phyloP scores from a whole-genome alignment of 164 flowering plant genomes.

The Berberis vulgaris region DNA sequence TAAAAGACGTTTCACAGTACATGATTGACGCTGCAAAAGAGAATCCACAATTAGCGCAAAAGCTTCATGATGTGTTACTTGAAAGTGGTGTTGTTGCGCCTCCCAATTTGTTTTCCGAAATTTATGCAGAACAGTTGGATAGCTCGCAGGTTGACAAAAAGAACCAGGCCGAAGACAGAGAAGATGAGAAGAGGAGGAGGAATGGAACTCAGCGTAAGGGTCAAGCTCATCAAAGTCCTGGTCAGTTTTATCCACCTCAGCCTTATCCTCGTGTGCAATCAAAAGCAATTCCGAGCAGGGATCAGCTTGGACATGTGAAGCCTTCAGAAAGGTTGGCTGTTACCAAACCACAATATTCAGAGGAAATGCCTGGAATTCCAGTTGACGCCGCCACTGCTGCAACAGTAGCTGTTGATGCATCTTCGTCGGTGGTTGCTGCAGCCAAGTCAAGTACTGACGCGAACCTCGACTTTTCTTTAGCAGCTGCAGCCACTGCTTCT shows the following conservation, averaged over 20 bases:
- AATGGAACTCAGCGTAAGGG: conserved; percentile 21
- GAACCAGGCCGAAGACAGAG: conserved; percentile 28
- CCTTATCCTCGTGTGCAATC: conserved; percentile 35
- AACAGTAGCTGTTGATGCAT: conserved; percentile 86
- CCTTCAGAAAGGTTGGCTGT: conserved; percentile 29
- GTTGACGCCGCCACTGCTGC: conserved; percentile 88
- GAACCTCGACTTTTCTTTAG: too few relatives aligned
- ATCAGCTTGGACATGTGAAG: conserved; percentile 25
- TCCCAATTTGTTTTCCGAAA: conserved; percentile 65
- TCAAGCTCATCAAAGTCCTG: conserved; percentile 23
- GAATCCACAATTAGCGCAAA: conserved; percentile 91
- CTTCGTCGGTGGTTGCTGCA: conserved; percentile 87
- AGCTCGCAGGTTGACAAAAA: conserved; percentile 23
- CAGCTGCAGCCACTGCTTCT: conserved; percentile 59
- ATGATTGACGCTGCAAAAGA: conserved; percentile 98
- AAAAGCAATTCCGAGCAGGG: conserved; percentile 20
- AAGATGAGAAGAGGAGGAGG: conserved; percentile 16
- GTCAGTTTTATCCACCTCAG: conserved; percentile 46
- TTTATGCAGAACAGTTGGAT: conserved; percentile 32
- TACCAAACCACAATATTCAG: conserved; percentile 14
- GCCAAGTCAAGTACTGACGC: conserved; percentile 34
- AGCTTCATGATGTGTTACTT: conserved; percentile 86
- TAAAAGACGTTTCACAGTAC: conserved; percentile 90
- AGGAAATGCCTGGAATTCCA: conserved; percentile 22
- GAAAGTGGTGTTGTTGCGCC: conserved; percentile 98